Evolutionary conservation across 2,329 filamentous ascomycete genomes (phyloP), one percentile per base, ranked within the genome.

Genomic region (Diplodia scrobiculata): DNA sequence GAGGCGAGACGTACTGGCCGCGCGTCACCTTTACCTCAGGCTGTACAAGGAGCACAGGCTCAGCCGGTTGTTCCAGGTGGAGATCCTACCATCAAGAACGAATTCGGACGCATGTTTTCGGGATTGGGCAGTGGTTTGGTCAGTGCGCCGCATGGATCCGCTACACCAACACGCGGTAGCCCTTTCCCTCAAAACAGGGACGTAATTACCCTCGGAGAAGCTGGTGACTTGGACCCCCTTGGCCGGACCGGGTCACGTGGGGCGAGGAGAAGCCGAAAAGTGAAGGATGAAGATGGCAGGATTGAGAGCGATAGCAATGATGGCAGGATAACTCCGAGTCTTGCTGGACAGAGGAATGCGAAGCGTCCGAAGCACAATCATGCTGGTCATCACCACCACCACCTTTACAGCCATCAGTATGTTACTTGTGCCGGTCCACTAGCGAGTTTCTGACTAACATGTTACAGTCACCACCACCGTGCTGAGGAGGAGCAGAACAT

Each of bases 71-170:
- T 90, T 3, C 91, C 92, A 5, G 87, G 88, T 14, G 90, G 89
- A 17, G 92, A 97, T 75, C 90, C 92, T 11, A 90, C 90, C 51
- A 96, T 97, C 73, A 97, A 97, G 82, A 96, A 89, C 74, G 94
- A 97, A 75, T 93, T 97, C 75, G 93, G 93, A 32, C 89, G 92
- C 68, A 96, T 97, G 84, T 97, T 97, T 78, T 92, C 91, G 19
- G 94, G 94, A n/a, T 92, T 98, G 70, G 93, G 88, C 17, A 88
- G 86, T 75, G 88, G 88, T 41, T 82, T 89, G 19, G 86, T 86
- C 34, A 83, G 82, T 68, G 79, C 79, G 32, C 82, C 76, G n/a
- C 83, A 82, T 69, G 82, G 82, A 17, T 80, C 79, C 11, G 80
- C 83, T 1, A 87, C 85, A 7, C 86, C 85, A 13, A 80, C 83